phyloP scores from a whole-genome alignment of 176 grass and related monocot genomes.

The Aegilops tauschii region DNA sequence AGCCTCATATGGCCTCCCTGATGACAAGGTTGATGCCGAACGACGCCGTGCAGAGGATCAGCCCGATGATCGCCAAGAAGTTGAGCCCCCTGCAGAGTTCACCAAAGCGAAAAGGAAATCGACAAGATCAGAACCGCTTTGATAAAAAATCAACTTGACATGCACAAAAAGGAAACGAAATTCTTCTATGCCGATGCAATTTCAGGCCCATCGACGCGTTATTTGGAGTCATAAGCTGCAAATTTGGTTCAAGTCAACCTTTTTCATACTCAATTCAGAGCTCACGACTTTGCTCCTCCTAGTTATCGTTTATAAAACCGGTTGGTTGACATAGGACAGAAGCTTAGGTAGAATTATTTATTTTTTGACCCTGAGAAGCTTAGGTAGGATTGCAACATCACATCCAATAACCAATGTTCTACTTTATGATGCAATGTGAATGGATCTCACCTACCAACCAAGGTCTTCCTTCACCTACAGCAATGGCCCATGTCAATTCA shows the following conservation, averaged over 20 bases:
- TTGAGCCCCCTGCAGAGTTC: conserved; percentile 51
- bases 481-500: not conserved
- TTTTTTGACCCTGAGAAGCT: not conserved
- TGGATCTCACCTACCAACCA: not conserved
- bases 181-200: not conserved
- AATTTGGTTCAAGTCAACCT: not conserved
- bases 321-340: not conserved
- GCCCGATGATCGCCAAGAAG: conserved; percentile 68
- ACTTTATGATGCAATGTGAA: not conserved
- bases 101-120: not conserved
- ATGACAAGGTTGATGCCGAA: conserved; percentile 83
- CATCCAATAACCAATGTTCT: not conserved
- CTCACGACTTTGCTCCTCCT: not conserved
- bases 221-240: not conserved
- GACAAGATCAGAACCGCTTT: not conserved
- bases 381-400: not conserved
- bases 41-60: conserved; percentile 69
- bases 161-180: not conserved
- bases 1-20: conserved; percentile 51
- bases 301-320: not conserved
- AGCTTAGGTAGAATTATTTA: not conserved
- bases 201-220: not conserved
- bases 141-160: not conserved
- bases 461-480: not conserved
- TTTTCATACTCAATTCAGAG: not conserved